Evolutionary conservation across 768 basidiomycete genomes (phyloP).

Genomic region (Macrolepiota dolichaula): DNA sequence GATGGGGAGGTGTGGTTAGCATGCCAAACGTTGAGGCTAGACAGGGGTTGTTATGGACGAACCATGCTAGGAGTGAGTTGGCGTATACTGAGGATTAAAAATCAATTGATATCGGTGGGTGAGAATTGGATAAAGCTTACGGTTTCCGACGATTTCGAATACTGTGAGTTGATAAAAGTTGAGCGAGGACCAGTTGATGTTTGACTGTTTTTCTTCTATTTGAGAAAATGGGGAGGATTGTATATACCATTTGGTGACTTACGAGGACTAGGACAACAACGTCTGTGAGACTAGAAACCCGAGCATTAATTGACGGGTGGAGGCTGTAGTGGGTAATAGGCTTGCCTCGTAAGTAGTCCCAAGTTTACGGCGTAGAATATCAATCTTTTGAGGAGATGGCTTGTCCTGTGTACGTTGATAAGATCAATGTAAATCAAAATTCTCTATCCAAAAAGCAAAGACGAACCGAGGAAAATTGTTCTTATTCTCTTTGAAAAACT

Average conservation of each 20-base stretch:
- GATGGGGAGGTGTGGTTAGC: background rate
- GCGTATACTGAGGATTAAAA: background rate
- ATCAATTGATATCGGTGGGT: too few species aligned
- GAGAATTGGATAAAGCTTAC: background rate
- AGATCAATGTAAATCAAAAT: background rate
- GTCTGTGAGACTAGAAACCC: background rate
- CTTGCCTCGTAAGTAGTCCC: conserved; percentile 5
- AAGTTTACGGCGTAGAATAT: conserved; percentile 9
- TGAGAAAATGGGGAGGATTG: too few species aligned
- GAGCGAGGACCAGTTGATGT: background rate
- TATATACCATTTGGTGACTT: background rate
- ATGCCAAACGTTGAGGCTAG: background rate
- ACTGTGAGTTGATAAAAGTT: conserved; percentile 11
- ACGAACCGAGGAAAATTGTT: conserved; percentile 1
- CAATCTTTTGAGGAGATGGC: background rate
- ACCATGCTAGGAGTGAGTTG: conserved; percentile 9
- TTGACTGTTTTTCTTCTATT: background rate
- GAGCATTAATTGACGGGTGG: background rate
- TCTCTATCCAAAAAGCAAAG: background rate
- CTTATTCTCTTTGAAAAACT: conserved; percentile 1
- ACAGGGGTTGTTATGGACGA: background rate
- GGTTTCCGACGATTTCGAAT: conserved; percentile 7
- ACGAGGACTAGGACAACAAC: conserved; percentile 6
- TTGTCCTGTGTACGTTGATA: background rate
- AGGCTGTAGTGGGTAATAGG: background rate